Base-by-base conservation (phyloP, 2,329 filamentous ascomycete species). In the Exophiala alcalophila region DNA sequence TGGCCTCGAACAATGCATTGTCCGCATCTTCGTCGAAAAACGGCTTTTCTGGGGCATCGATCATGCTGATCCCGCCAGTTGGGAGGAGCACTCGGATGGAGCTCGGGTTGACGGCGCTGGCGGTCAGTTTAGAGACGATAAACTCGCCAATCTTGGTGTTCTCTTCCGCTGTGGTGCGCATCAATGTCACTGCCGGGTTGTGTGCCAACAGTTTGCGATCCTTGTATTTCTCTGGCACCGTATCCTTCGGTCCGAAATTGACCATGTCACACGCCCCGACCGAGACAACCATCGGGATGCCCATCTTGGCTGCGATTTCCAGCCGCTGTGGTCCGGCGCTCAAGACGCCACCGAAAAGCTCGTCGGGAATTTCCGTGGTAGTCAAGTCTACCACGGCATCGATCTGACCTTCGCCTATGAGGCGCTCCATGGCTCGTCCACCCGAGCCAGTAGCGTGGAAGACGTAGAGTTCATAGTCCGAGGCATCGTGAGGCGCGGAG, bases 381-480 rank as follows among this genome's bases (percentile, higher is more conserved):
- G 83, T 86, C n/a, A 86, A 62, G 56, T 87, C 83, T 3, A 86
- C 63, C 0, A 86, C 72, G 1, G 77, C 83, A 54, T 84, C 79
- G 2, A 87, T 65, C n/a, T 67, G 63, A 0, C 69, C 69, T 52
- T 81, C 76, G 0, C 59, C 56, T 1, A 84, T 63, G 2, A 86
- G 65, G 1, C 78, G 67, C 58, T 86, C 83, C 82, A 86, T 83
- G 0, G 82, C 79, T 37, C 71, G 71, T 2, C 83, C 83, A 0
- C 83, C 83, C 10, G 80, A 71, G 0, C 83, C 83, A 0, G 82
- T 86, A 2, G 82, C 82, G 55, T 86, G 82, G 57, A 86, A 86
- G 2, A 85, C 69, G 51, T 78, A 82, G 2, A 75, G 70, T 52
- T 85, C 81, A 35, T 76, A 69, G 1, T 60, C 53, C 1, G 51